Base-by-base conservation (phyloP, 2,329 filamentous ascomycete species). In the Cercospora beticola region DNA sequence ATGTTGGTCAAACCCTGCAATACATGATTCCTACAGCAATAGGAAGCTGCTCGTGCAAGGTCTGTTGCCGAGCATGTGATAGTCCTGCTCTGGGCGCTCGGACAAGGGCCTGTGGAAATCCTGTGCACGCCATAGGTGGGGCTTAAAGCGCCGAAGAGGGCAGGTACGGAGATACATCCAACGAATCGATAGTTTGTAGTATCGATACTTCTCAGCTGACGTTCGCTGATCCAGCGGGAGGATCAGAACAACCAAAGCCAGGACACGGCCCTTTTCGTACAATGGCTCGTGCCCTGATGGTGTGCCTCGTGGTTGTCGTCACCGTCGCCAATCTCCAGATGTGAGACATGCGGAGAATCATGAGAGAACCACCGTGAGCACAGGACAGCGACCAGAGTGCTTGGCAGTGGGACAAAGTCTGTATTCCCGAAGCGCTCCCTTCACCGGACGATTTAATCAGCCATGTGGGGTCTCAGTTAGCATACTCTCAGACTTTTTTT, bases 391-490 rank as follows among this genome's bases (percentile, higher is more conserved):
- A 18, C 46, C 21, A n/a, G 12, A 5, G 54, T 30, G 21, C 49
- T 21, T 54, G 21, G 49, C 49, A 43, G 36, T 54, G 26, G 54
- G 54, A 30, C 54, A 58, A 10, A 16, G 26, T 58, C 14, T 18
- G 54, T 18, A 58, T 33, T 26, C 54, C 54, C 54, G 54, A 58
- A 58, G 54, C 54, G 26, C 28, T 31, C 21, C 54, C 54, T 58
- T 64, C 16, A 14, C 31, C 61, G 40, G 49, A 52, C 65, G 40
- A 61, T 40, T 43, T 26, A 26, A 43, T 60, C 21, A 54, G 26
- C 61, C 66, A 46, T 68, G 66, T 64, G 66, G 66, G 58, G 66
- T 62, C 66, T 65, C 62, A 57, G 28, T 60, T 68, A 54, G 16
- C 16, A 28, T 31, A 16, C 12, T 31, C 21, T 18, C 54, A n/a